Evolutionary conservation across 2,329 filamentous ascomycete genomes (phyloP).

Genomic region (Plectosphaerella plurivora): DNA sequence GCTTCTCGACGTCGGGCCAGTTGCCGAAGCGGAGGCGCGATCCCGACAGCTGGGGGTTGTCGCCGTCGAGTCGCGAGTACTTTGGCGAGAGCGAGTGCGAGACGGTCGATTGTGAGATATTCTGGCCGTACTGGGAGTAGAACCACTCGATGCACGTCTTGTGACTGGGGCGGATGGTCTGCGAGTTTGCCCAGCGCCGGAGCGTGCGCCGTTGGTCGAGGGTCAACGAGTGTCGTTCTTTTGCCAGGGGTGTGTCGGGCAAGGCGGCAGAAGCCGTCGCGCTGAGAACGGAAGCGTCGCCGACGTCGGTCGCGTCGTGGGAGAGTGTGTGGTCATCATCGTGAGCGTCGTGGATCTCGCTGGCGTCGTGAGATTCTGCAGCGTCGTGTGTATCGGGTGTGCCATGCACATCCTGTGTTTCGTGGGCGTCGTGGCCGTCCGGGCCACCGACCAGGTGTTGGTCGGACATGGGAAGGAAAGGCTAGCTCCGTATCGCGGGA

Average conservation of each 20-base stretch:
- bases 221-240: slow-evolving; percentile 55
- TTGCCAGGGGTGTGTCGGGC: slow-evolving; percentile 14
- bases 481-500: neutral
- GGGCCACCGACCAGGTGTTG: slow-evolving; percentile 4
- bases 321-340: neutral
- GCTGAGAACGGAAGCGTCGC: slow-evolving; percentile 4
- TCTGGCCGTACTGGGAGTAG: slow-evolving; percentile 51
- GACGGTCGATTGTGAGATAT: slow-evolving; percentile 59
- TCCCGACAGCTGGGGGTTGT: slow-evolving; percentile 55
- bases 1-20: slow-evolving; percentile 59
- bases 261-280: neutral
- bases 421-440: neutral
- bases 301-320: neutral
- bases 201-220: slow-evolving; percentile 59
- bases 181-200: slow-evolving; percentile 54
- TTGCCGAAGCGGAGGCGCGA: slow-evolving; percentile 59
- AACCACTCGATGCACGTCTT: slow-evolving; percentile 63
- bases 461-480: slow-evolving; percentile 8
- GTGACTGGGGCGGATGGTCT: slow-evolving; percentile 53
- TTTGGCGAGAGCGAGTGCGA: slow-evolving; percentile 59
- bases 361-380: slow-evolving; percentile 4
- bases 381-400: slow-evolving; percentile 9
- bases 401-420: slow-evolving; percentile 5
- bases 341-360: neutral
- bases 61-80: slow-evolving; percentile 57